A percentile compares a stretch with the other conserved stretches of the same genome.
These are phyloP conservation scores for Cladorrhinum sp. DNA, from an alignment of 2,329 filamentous ascomycete species.

Conservation along the genomic window DNA sequence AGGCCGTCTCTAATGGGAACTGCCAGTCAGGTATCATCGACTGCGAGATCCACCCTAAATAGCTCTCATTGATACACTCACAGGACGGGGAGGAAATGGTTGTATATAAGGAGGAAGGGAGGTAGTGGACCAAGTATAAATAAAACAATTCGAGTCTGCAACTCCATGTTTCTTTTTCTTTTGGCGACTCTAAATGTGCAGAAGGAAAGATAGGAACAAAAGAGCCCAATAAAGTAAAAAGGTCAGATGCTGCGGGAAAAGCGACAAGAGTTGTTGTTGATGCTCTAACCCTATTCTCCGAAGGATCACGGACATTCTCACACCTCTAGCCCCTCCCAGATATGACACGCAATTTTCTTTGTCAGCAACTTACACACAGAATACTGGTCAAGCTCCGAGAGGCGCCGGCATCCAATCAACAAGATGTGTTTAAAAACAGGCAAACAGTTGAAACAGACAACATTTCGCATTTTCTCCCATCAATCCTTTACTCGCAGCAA, in stretches of 20 bases:
- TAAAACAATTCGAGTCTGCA: too few relatives aligned
- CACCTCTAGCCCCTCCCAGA: background rate
- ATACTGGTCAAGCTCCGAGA: background rate
- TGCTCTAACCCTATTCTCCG: conserved; percentile 5
- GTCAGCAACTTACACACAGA: background rate
- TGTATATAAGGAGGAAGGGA: too few relatives aligned
- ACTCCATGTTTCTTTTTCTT: too few relatives aligned
- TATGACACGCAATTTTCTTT: background rate
- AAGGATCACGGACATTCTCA: background rate
- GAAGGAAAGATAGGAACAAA: too few relatives aligned
- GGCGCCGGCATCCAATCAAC: background rate
- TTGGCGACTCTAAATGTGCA: too few relatives aligned
- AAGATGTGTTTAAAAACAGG: background rate
- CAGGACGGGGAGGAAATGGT: too few relatives aligned
- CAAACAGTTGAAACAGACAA: background rate
- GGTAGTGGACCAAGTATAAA: too few relatives aligned
- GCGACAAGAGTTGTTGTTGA: too few relatives aligned
- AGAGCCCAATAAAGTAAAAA: too few relatives aligned
- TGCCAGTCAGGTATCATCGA: conserved; percentile 5
- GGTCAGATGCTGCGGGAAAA: too few relatives aligned
- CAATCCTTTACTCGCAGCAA: background rate
- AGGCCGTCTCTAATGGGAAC: conserved; percentile 1
- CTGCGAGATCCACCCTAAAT: conserved; percentile 6
- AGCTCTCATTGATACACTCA: too few relatives aligned
- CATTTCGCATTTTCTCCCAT: background rate